These are phyloP conservation scores for Solanum corneliomulleri DNA, from an alignment of 257 asterid genomes.

Conservation along the genomic window DNA sequence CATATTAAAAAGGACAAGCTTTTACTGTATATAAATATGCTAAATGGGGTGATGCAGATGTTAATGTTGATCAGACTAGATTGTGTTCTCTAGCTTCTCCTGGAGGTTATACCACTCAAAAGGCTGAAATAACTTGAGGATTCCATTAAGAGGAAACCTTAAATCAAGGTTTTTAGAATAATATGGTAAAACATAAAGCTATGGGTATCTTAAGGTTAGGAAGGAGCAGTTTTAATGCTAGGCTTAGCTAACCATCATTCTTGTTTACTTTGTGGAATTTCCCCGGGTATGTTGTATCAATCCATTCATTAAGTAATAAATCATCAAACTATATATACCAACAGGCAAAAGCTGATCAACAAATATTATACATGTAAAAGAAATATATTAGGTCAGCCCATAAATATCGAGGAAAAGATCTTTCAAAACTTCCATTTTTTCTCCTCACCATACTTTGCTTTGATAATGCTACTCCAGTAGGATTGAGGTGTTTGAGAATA, in stretches of 20 bases:
- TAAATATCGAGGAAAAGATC: not conserved
- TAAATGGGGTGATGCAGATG: not conserved
- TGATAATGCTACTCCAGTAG: not conserved
- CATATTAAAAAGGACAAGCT: not conserved
- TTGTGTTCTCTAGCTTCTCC: not conserved
- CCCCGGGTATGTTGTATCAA: not conserved
- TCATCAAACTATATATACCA: not conserved
- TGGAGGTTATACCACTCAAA: not conserved
- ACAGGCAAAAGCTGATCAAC: not conserved
- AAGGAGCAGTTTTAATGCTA: not conserved
- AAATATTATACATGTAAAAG: not conserved
- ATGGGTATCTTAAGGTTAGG: not conserved
- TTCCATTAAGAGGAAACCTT: not conserved
- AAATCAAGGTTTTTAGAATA: not conserved
- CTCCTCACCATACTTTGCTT: not conserved
- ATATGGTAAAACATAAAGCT: not conserved
- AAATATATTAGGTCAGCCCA: not conserved
- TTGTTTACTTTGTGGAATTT: not conserved
- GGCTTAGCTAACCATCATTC: not conserved
- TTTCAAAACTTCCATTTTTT: not conserved
- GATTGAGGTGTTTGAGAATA: not conserved
- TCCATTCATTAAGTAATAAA: not conserved
- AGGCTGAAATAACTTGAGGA: not conserved
- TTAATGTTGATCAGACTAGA: not conserved
- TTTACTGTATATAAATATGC: not conserved